These are phyloP conservation scores for Blastobotrys petasosporus DNA, from an alignment of 1,139 yeast species.

Conservation along the genomic window DNA sequence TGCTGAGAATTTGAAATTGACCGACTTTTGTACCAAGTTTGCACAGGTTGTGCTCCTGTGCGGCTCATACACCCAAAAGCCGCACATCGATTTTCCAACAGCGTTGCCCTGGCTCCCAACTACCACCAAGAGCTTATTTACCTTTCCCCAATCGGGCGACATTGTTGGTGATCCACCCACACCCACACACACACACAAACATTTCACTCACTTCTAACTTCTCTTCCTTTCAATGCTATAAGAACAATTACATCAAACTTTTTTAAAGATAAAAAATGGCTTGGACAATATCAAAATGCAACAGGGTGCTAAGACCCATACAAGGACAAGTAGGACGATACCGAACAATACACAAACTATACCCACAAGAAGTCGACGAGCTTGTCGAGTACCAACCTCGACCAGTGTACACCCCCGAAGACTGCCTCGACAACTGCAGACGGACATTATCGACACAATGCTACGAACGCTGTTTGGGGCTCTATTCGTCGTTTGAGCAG, in stretches of 20 bases:
- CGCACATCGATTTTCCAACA: too few relatives aligned
- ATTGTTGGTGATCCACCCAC: neutral
- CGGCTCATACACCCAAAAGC: too few relatives aligned
- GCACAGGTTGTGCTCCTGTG: too few relatives aligned
- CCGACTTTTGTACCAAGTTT: too few relatives aligned
- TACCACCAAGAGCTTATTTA: neutral
- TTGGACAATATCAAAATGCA: slow-evolving; percentile 10
- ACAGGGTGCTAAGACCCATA: slow-evolving; percentile 5
- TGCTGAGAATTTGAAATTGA: too few relatives aligned
- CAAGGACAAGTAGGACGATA: slow-evolving; percentile 3
- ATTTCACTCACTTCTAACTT: neutral
- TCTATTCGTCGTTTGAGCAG: neutral
- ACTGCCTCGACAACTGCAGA: slow-evolving; percentile 5
- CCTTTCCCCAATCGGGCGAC: neutral
- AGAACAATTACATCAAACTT: too few relatives aligned
- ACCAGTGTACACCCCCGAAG: neutral
- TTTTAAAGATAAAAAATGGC: neutral
- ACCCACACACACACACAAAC: neutral
- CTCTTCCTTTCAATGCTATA: neutral
- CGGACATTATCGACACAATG: neutral
- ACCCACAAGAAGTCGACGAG: neutral
- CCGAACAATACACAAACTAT: neutral
- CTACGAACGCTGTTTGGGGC: slow-evolving; percentile 1
- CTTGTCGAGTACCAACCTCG: neutral
- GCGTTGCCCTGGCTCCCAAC: neutral